Conservation (phyloP, 805 yeast genomes). For the Lipomyces orientalis region DNA sequence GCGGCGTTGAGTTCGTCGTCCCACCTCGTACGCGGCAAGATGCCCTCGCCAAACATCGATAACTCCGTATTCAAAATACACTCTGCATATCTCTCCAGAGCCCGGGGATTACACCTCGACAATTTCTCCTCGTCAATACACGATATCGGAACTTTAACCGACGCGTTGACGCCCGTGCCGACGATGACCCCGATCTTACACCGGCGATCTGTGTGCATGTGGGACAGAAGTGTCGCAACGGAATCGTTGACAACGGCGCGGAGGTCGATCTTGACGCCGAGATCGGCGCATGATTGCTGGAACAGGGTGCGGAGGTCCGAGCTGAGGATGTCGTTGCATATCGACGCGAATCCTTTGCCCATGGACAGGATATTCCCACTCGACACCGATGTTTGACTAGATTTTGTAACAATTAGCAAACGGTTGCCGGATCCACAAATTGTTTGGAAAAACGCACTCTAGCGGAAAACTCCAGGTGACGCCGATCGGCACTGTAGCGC, state of each 20-base stretch:
- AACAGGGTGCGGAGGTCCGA: slow-evolving; percentile 74
- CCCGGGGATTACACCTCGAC: slow-evolving; percentile 50
- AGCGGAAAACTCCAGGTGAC: slow-evolving; percentile 48
- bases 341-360: slow-evolving; percentile 74
- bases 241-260: slow-evolving; percentile 90
- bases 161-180: slow-evolving; percentile 90
- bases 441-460: slow-evolving; percentile 18
- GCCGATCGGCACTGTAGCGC: slow-evolving; percentile 37
- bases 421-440: not conserved
- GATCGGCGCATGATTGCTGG: slow-evolving; percentile 63
- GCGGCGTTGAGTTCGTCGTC: slow-evolving; percentile 69
- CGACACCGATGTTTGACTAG: slow-evolving; percentile 37
- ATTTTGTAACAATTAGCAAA: not conserved
- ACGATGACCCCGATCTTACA: slow-evolving; percentile 84
- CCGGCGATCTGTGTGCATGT: slow-evolving; percentile 61
- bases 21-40: slow-evolving; percentile 77
- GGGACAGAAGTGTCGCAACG: slow-evolving; percentile 80
- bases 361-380: slow-evolving; percentile 42
- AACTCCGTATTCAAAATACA: slow-evolving; percentile 91
- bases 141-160: slow-evolving; percentile 70
- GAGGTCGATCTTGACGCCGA: slow-evolving; percentile 64
- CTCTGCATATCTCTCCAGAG: slow-evolving; percentile 35
- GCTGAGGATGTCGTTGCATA: slow-evolving; percentile 70
- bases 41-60: slow-evolving; percentile 73
- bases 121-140: slow-evolving; percentile 66